phyloP scores from a whole-genome alignment of 1,284 basidiomycete genomes.

The Quambalaria eucalypti region DNA sequence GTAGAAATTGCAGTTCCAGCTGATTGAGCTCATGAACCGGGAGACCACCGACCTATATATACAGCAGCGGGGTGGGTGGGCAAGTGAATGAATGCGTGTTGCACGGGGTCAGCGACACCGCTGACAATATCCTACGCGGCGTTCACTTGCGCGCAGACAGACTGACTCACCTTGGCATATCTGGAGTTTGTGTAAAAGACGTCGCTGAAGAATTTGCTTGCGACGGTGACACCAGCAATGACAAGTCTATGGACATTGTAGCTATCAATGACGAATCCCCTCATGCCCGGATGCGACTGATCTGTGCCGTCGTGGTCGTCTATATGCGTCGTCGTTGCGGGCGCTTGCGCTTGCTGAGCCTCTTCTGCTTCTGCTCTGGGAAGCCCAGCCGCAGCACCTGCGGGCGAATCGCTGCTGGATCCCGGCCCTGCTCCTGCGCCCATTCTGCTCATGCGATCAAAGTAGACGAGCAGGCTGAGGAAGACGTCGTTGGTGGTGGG shows the following conservation, averaged over 20 bases:
- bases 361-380: slow-evolving; percentile 10
- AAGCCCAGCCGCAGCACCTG: slow-evolving; percentile 24
- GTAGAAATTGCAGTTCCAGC: slow-evolving; percentile 89
- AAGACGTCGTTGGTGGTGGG: slow-evolving; percentile 98
- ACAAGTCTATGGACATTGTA: slow-evolving; percentile 93
- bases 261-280: slow-evolving; percentile 85
- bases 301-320: not conserved
- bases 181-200: slow-evolving; percentile 99
- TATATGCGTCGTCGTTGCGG: not conserved
- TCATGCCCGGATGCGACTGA: slow-evolving; percentile 33
- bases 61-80: not conserved
- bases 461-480: slow-evolving; percentile 84
- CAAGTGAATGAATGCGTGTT: not conserved
- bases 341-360: not conserved
- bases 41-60: slow-evolving; percentile 88
- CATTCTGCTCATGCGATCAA: slow-evolving; percentile 71
- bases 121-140: not conserved
- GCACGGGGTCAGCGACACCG: not conserved
- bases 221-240: slow-evolving; percentile 94
- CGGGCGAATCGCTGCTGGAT: slow-evolving; percentile 17
- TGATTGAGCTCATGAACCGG: slow-evolving; percentile 90
- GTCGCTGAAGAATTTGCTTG: slow-evolving; percentile 96
- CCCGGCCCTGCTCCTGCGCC: slow-evolving; percentile 48
- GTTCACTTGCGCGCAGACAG: not conserved
- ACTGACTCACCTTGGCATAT: slow-evolving; percentile 76